Base-by-base conservation (phyloP, 148 eudicot genomes). In the Heliamphora exappendiculata region DNA sequence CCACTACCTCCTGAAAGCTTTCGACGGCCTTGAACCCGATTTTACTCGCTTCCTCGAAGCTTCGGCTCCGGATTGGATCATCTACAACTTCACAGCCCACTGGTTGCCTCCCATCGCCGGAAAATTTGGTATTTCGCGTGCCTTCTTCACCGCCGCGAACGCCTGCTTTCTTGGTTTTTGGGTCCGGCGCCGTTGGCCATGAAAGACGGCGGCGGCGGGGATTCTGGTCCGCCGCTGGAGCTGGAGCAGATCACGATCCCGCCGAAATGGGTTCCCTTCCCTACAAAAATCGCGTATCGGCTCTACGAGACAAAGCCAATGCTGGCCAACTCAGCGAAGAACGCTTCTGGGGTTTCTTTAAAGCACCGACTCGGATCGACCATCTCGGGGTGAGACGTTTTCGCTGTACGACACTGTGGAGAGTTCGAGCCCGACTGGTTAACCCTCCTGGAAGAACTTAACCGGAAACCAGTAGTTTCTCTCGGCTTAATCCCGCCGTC, bases 31-130 rank as follows among this genome's bases (percentile, higher is more conserved):
- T 4, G 36, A 76, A 29, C 20, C 53, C 3, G 73, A 68, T n/a
- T 29, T 85, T 28, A 49, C 76, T 39, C 22, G 29, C 4, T 62
- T 82, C 75, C 29, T 82, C 8, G 13, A 68, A 26, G 14, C 55
- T 22, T 51, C 68, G 5, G 12, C 67, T 26, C 85, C 85, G 0
- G 83, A 85, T 24, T 82, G 85, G 87, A 58, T 85, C 45, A 78
- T 85, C 33, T 57, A 72, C n/a, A 84, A 85, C 36, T 82, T 82
- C 16, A 42, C 54, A 0, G 51, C 81, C 2, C 37, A 82, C 53
- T 82, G 85, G 88, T 39, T 81, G 3, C 67, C 55, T 0, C 72
- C 76, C 0, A 33, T 80, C 3, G 79, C 88, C 2, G 19, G 9
- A 7, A 75, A 66, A 19, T 67, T 78, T 0, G 76, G 78, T 12